Evolutionary conservation across 2,329 filamentous ascomycete species (phyloP).

Genomic region (Phialocephala sp.): DNA sequence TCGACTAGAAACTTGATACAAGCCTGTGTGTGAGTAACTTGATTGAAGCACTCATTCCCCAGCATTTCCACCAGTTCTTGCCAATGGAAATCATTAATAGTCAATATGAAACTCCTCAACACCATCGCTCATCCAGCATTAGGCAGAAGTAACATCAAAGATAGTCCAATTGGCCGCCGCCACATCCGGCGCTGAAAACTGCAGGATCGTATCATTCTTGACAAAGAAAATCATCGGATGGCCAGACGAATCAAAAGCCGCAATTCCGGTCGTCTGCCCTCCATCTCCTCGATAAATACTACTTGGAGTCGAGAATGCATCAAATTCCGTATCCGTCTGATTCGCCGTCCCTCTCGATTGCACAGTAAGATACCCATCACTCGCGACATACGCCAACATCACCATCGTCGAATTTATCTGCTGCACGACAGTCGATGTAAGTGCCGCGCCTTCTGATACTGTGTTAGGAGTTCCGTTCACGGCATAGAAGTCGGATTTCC

Average conservation of each 20-base stretch:
- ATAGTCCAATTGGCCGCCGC: slow-evolving; percentile 15
- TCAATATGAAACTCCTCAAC: not conserved
- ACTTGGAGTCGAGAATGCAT: slow-evolving; percentile 13
- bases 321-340: slow-evolving; percentile 3
- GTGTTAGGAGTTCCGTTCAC: slow-evolving; percentile 23
- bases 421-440: slow-evolving; percentile 13
- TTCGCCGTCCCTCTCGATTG: slow-evolving; percentile 21
- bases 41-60: no score
- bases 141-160: slow-evolving; percentile 14
- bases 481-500: slow-evolving; percentile 19
- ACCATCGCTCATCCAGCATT: not conserved
- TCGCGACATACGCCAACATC: slow-evolving; percentile 18
- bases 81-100: not conserved
- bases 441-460: slow-evolving; percentile 10
- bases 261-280: slow-evolving; percentile 14
- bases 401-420: slow-evolving; percentile 13
- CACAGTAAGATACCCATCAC: slow-evolving; percentile 17
- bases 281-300: slow-evolving; percentile 19
- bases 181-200: slow-evolving; percentile 13
- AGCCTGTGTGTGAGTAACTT: no score
- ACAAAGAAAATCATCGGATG: slow-evolving; percentile 20
- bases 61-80: no score
- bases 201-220: slow-evolving; percentile 11
- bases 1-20: no score
- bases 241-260: slow-evolving; percentile 14